Percentiles rank a stretch among this genome's conserved stretches.
Evolutionary conservation across 495 filamentous ascomycete genomes (phyloP).

Genomic region (Penicillium roqueforti): DNA sequence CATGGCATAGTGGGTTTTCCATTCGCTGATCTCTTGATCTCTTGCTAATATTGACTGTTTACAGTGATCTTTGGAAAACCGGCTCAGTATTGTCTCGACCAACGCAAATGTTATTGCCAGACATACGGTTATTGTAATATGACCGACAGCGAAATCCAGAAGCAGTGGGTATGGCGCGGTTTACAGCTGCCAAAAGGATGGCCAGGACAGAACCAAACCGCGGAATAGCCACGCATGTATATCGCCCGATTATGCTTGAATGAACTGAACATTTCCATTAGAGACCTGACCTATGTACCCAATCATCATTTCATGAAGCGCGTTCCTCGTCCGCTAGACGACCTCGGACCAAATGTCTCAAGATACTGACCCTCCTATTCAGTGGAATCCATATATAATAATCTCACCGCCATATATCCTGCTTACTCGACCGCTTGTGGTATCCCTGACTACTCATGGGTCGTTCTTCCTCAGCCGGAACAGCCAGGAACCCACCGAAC

Average conservation of each 20-base stretch:
- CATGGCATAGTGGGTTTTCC: constrained; percentile 56
- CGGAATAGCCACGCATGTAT: not conserved
- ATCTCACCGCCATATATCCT: constrained; percentile 44
- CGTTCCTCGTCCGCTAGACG: not conserved
- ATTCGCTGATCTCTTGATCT: not conserved
- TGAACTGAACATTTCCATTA: not conserved
- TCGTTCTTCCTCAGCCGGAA: constrained; percentile 56
- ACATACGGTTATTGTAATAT: constrained; percentile 36
- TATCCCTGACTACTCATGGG: constrained; percentile 36
- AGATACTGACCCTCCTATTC: no score
- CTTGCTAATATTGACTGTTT: not conserved
- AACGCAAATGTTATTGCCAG: constrained; percentile 37
- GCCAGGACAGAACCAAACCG: constrained; percentile 9
- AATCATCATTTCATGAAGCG: constrained; percentile 8
- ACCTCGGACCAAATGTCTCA: not conserved
- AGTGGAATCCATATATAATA: not conserved
- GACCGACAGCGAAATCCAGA: constrained; percentile 15
- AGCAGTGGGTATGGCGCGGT: constrained; percentile 27
- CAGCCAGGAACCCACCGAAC: constrained; percentile 75
- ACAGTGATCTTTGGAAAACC: constrained; percentile 28
- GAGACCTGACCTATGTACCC: not conserved
- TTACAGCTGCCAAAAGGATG: constrained; percentile 17
- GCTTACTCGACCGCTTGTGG: constrained; percentile 33
- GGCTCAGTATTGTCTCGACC: constrained; percentile 30
- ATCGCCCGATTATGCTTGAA: not conserved